phyloP scores from a whole-genome alignment of 306 rosid species.

The Sechiopsis laciniata region DNA sequence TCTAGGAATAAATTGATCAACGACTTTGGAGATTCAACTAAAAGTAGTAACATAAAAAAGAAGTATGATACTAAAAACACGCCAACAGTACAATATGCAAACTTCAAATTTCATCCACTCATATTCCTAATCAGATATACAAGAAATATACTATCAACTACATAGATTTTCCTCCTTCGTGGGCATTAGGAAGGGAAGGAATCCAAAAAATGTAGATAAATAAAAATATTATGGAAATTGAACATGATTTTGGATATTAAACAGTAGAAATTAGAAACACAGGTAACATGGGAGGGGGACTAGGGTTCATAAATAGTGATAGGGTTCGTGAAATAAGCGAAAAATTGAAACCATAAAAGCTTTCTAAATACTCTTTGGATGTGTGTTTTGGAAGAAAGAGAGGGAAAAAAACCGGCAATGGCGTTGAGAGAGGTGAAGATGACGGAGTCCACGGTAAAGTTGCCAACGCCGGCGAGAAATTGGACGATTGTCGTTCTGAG shows the following conservation, averaged over 20 bases:
- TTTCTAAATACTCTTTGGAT: neutral
- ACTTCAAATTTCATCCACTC: constrained; percentile 8
- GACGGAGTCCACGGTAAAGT: constrained; percentile 57
- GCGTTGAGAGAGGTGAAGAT: constrained; percentile 43
- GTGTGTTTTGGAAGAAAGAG: neutral
- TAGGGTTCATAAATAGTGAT: neutral
- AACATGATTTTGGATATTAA: neutral
- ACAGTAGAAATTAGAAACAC: neutral
- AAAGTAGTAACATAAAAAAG: neutral
- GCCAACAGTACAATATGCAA: neutral
- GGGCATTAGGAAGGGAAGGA: neutral
- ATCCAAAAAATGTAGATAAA: neutral
- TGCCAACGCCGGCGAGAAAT: constrained; percentile 42
- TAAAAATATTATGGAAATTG: neutral
- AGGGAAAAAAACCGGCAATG: constrained; percentile 41
- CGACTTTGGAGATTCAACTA: too few species aligned
- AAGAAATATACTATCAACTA: neutral
- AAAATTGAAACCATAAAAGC: neutral
- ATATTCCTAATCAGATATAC: neutral
- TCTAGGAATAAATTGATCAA: too few species aligned
- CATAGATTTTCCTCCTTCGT: neutral
- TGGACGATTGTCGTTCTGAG: constrained; percentile 27
- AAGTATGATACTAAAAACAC: neutral
- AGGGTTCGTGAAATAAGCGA: neutral
- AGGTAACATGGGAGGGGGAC: too few species aligned